Evolutionary conservation across 1,139 yeast species (phyloP), one percentile per base, ranked within the genome.

Genomic region (Protomyces lactucae-debilis): DNA sequence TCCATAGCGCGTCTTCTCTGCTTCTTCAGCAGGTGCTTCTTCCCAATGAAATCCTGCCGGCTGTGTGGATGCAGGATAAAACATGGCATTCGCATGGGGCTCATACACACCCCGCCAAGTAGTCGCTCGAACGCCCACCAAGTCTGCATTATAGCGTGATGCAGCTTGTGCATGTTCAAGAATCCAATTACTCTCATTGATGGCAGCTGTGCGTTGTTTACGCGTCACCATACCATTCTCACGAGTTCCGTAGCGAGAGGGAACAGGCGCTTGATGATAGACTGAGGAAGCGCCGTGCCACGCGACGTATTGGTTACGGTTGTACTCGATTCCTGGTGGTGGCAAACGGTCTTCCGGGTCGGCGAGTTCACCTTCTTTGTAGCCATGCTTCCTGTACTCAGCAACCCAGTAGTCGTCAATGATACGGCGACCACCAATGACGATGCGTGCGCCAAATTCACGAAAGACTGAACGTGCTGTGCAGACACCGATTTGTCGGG

Each of bases 341-440:
- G 80, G 80, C n/a, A 78, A 68, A 54, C 72, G 73, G 69, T 86
- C 90, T 28, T 81, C 83, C 0, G 91, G 92, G 70, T 87, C 90
- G 0, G 96, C 97, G 53, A 85, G 79, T 64, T 88, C 88, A 18
- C 96, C 97, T 61, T 85, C 84, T n/a, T 83, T 81, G 61, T 82
- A 87, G 37, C 97, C 97, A 48, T 81, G 81, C 51, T 81, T 85
- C 55, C 84, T 80, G 1, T 95, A 86, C 69, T 80, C 82, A 59
- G 83, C 84, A 69, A 88, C 96, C 81, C 95, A 90, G 73, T 92
- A 93, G 74, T 93, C 99, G 75, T 93, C 99, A 39, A 78, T 80
- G 40, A 89, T 87, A 69, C 88, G 84, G 68, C 83, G 83, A 51
- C 99, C 99, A 65, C 90, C 88, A 28, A 83, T 82, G 57, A 93